Evolutionary conservation across 2,329 filamentous ascomycete species (phyloP).

Genomic region (Ophiostoma sp.): DNA sequence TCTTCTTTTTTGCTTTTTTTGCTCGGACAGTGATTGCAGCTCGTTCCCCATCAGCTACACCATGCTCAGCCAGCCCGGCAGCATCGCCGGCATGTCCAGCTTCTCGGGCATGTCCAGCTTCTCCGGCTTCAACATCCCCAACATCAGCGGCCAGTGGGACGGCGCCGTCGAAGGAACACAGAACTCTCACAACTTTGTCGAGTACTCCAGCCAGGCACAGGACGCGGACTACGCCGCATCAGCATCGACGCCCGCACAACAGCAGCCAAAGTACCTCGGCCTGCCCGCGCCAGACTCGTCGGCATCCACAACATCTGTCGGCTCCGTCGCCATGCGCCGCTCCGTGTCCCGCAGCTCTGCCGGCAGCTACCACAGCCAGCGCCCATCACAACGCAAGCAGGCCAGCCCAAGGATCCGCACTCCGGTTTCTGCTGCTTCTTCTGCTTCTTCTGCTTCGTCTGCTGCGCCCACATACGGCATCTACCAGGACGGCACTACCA

Average conservation of each 20-base stretch:
- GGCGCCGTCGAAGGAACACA: conserved; percentile 54
- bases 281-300: conserved; percentile 33
- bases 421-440: background rate
- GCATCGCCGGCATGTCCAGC: background rate
- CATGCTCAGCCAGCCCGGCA: conserved; percentile 32
- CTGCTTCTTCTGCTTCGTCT: background rate
- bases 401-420: conserved; percentile 26
- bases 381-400: conserved; percentile 29
- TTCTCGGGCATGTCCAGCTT: background rate
- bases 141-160: conserved; percentile 49
- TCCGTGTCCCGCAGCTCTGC: conserved; percentile 42
- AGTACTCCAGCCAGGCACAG: conserved; percentile 39
- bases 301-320: conserved; percentile 28
- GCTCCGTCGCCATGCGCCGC: conserved; percentile 42
- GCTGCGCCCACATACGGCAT: background rate
- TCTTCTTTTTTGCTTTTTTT: conserved; percentile 34
- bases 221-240: conserved; percentile 46
- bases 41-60: conserved; percentile 47
- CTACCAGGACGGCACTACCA: conserved; percentile 31
- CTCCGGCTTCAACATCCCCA: conserved; percentile 33
- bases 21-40: conserved; percentile 27
- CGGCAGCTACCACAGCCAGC: conserved; percentile 35
- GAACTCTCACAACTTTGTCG: conserved; percentile 53
- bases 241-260: background rate
- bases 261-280: conserved; percentile 38